phyloP scores from a whole-genome alignment of 495 filamentous ascomycete species.

The Aspergillus steynii region DNA sequence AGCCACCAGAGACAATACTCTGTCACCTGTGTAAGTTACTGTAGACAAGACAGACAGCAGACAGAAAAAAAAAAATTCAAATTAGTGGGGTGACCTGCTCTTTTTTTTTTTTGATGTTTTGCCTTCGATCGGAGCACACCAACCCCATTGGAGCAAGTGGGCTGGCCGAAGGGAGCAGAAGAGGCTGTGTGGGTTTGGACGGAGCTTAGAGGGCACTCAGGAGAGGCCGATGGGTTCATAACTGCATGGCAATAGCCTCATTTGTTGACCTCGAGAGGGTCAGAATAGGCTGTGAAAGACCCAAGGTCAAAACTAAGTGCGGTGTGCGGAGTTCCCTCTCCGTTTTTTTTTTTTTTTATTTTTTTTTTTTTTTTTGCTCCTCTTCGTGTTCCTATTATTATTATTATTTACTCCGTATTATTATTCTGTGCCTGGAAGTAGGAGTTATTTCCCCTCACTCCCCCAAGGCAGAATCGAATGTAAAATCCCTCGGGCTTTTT shows the following conservation, averaged over 20 bases:
- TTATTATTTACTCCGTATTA: conserved; percentile 24
- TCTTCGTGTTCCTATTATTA: conserved; percentile 20
- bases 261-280: conserved; percentile 2
- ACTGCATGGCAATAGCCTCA: conserved; percentile 1
- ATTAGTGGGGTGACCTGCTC: background rate
- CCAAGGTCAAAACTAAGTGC: background rate
- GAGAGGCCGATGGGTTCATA: background rate
- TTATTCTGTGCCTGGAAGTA: background rate
- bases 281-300: background rate
- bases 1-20: no score
- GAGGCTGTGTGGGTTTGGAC: conserved; percentile 4
- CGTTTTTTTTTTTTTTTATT: conserved; percentile 5
- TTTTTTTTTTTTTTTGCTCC: conserved; percentile 13
- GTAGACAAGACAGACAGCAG: background rate
- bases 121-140: conserved; percentile 3
- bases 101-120: conserved; percentile 1
- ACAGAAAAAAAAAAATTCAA: background rate
- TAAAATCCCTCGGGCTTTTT: background rate
- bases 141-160: conserved; percentile 7
- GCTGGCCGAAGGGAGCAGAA: background rate
- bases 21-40: no score
- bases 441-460: conserved; percentile 8
- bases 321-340: background rate
- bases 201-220: no score
- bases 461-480: background rate